Conservation (phyloP, 495 filamentous ascomycete genomes). For the Talaromyces wortmannii region DNA sequence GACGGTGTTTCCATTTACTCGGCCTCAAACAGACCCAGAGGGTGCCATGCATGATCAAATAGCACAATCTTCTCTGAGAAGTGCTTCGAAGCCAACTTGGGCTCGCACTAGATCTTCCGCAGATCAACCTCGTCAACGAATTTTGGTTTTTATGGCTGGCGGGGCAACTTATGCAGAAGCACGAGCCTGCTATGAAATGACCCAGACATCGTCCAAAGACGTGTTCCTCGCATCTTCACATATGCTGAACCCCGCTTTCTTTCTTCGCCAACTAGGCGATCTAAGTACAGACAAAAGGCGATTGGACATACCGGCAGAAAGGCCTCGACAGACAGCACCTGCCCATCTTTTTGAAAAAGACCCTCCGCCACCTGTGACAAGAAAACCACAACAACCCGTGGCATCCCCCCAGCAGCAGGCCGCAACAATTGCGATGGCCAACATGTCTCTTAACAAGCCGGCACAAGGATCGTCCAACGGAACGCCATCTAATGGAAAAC, state of each 20-base stretch:
- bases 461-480: conserved; percentile 19
- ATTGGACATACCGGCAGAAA: conserved; percentile 75
- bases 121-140: conserved; percentile 77
- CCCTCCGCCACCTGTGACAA: conserved; percentile 32
- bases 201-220: conserved; percentile 62
- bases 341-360: conserved; percentile 83
- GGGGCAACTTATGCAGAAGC: conserved; percentile 90
- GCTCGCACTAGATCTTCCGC: conserved; percentile 69
- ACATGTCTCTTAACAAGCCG: conserved; percentile 46
- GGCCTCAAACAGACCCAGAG: conserved; percentile 63
- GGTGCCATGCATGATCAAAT: conserved; percentile 45
- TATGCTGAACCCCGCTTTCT: conserved; percentile 78
- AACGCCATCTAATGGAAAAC: conserved; percentile 18
- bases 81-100: conserved; percentile 84
- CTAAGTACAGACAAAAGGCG: conserved; percentile 65
- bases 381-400: conserved; percentile 28
- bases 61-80: conserved; percentile 71
- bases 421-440: conserved; percentile 45
- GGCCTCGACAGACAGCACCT: conserved; percentile 72
- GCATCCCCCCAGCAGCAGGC: conserved; percentile 15
- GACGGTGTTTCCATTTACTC: conserved; percentile 70
- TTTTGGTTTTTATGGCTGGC: conserved; percentile 94
- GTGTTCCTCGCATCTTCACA: conserved; percentile 89
- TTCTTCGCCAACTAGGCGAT: conserved; percentile 73
- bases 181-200: conserved; percentile 83